Evolutionary conservation across 352 stramenopile genomes (phyloP).

Genomic region (Pythium myriotylum): DNA sequence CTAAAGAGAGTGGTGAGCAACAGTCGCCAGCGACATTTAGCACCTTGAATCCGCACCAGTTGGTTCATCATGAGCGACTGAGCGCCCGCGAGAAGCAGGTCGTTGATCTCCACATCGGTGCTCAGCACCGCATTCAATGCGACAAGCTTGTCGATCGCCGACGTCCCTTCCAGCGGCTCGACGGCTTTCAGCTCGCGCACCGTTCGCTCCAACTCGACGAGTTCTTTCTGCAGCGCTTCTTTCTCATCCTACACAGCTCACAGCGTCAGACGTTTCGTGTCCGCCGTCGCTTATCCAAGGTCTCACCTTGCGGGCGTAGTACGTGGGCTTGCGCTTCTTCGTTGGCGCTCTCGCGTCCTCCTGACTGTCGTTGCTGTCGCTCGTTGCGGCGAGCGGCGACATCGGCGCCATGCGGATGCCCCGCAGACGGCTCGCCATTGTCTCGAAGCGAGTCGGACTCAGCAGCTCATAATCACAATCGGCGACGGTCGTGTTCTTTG

Average conservation of each 20-base stretch:
- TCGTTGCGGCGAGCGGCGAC: slow-evolving; percentile 8
- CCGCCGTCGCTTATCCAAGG: too few relatives aligned
- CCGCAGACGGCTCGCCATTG: neutral
- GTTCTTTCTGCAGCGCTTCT: neutral
- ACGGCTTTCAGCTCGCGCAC: neutral
- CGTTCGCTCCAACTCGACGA: slow-evolving; percentile 3
- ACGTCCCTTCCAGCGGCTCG: neutral
- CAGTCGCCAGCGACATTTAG: neutral
- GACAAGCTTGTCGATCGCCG: slow-evolving; percentile 1
- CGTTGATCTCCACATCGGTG: slow-evolving; percentile 7
- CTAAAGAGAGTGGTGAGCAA: neutral
- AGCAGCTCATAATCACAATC: too few relatives aligned
- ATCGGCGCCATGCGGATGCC: neutral
- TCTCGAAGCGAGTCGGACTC: too few relatives aligned
- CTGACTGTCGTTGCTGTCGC: slow-evolving; percentile 10
- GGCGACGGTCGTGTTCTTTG: too few relatives aligned
- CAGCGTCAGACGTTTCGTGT: neutral
- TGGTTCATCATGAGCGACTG: slow-evolving; percentile 13
- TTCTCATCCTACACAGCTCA: slow-evolving; percentile 1
- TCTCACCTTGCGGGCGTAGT: slow-evolving; percentile 25
- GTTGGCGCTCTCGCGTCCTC: neutral
- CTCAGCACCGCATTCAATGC: slow-evolving; percentile 6
- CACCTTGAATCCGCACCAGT: neutral
- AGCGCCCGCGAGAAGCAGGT: slow-evolving; percentile 7
- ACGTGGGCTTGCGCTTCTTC: slow-evolving; percentile 25